Base-by-base conservation (phyloP, 2,329 filamentous ascomycete species). In the Pezicula neosporulosa region DNA sequence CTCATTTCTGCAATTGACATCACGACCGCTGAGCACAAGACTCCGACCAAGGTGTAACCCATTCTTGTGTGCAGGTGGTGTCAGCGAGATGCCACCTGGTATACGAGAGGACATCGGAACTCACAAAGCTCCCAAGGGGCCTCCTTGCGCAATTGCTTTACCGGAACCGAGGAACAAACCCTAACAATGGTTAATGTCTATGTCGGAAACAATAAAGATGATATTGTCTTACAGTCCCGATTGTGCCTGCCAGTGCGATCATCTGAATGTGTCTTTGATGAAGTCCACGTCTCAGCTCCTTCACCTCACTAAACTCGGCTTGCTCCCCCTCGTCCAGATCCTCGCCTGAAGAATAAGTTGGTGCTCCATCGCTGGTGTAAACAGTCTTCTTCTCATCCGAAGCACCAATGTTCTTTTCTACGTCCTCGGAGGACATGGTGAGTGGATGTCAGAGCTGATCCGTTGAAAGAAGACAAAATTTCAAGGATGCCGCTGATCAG, bases 151-250 rank as follows among this genome's bases (percentile, higher is more conserved):
- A 24, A 82, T 74, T 0, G 77, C 74, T 53, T 73, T 70, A 27
- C 79, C 80, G 1, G 77, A 75, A 30, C 73, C 73, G 3, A 80
- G 68, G 59, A 81, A 79, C 0, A 78, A 63, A 44, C 76, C 76
- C 59, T 53, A 27, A 62, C 47, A 47, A 16, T 13, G 3, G 21
- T 51, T 10, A 57, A 36, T 48, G 16, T 39, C 9, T 18, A 27
- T 19, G 21, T 3, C 18, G 9, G n/a, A 6, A 12, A 19, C 27
- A 39, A 9, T 19, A n/a, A 12, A 15, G 24, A 36, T 42, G 27
- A n/a, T 35, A 42, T 16, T 21, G 35, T 44, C 53, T 30, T 50
- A 60, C 57, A 8, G 77, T 80, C 16, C 74, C 74, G 53, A 74
- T 73, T 9, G 71, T 70, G n/a, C 72, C 72, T 3, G 71, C 71